Conservation (phyloP, 1,284 basidiomycete genomes). For the Microbotryum silenes-acaulis region DNA sequence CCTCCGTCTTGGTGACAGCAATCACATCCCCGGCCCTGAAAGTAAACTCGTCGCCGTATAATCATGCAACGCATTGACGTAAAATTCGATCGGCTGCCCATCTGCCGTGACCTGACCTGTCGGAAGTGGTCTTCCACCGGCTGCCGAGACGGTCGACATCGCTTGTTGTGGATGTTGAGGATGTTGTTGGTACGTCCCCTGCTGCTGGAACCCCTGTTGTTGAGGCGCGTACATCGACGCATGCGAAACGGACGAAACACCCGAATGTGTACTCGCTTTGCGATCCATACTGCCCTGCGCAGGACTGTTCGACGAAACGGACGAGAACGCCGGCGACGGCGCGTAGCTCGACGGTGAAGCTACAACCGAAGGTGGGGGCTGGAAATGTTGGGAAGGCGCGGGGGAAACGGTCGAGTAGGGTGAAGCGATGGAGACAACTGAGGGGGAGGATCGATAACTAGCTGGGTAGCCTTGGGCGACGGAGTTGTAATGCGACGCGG, state of each 20-base stretch:
- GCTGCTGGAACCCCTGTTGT: slow-evolving; percentile 18
- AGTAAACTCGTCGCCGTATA: slow-evolving; percentile 67
- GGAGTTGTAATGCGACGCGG: background rate
- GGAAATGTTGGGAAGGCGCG: background rate
- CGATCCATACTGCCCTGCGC: slow-evolving; percentile 19
- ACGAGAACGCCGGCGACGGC: slow-evolving; percentile 15
- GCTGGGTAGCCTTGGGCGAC: background rate
- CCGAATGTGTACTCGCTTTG: slow-evolving; percentile 11
- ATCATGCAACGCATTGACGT: slow-evolving; percentile 88
- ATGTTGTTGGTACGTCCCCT: slow-evolving; percentile 16
- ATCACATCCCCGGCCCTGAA: slow-evolving; percentile 36
- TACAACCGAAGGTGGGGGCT: slow-evolving; percentile 17
- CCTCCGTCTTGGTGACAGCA: slow-evolving; percentile 32
- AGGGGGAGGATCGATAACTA: background rate
- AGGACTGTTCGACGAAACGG: slow-evolving; percentile 24
- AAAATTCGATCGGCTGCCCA: slow-evolving; percentile 71
- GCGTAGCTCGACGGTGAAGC: slow-evolving; percentile 32
- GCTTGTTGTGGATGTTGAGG: slow-evolving; percentile 20
- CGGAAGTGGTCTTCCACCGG: slow-evolving; percentile 44
- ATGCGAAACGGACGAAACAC: slow-evolving; percentile 26
- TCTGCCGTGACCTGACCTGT: slow-evolving; percentile 67
- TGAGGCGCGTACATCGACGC: slow-evolving; percentile 3
- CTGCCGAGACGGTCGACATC: slow-evolving; percentile 41
- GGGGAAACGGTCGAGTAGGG: background rate
- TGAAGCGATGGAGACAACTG: background rate